Base-by-base conservation (phyloP, 495 filamentous ascomycete species). In the Daldinia grandis region DNA sequence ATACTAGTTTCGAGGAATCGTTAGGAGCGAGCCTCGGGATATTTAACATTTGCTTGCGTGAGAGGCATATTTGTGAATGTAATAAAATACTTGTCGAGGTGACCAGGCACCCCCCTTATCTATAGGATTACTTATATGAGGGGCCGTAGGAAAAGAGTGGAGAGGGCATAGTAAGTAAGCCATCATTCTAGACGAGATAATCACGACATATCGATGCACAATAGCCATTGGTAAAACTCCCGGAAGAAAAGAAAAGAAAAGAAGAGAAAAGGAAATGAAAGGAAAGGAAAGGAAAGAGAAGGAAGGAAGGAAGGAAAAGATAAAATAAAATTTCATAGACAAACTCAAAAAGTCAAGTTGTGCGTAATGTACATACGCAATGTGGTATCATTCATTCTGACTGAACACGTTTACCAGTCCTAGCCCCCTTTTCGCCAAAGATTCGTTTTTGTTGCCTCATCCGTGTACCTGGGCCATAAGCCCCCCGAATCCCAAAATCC, bases 321-420 rank as follows among this genome's bases (percentile, higher is more conserved):
- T n/a, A n/a, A n/a, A n/a, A n/a, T n/a, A n/a, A n/a, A n/a, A n/a
- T n/a, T n/a, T 5, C 3, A 35, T 35, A 14, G 33, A 6, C 25
- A 24, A 31, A 8, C n/a, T 15, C 3, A 19, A 27, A 33, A 35
- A 24, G n/a, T 12, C 4, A 14, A 8, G 31, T 54, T 47, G 17
- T 47, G 42, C 42, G 42, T 21, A 19, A 31, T 24, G 50, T 30
- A 38, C 15, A 37, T 42, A 17, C 35, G 25, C 27, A 58, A 63
- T 54, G n/a, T 71, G 62, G 68, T 71, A 66, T 66, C 68, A 71
- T 71, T 66, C 68, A 71, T 71, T 71, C 68, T 71, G 58, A 62
- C 68, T 53, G 53, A 56, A 21, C 30, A 24, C 5, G 30, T 50
- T 63, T 71, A 42, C 51, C 68, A 54, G 25, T 44, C 55, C 19